A percentile compares a stretch with the other conserved stretches of the same genome.
Evolutionary conservation across 208 protist genomes (phyloP).

Genomic region (Leishmania guyanensis): DNA sequence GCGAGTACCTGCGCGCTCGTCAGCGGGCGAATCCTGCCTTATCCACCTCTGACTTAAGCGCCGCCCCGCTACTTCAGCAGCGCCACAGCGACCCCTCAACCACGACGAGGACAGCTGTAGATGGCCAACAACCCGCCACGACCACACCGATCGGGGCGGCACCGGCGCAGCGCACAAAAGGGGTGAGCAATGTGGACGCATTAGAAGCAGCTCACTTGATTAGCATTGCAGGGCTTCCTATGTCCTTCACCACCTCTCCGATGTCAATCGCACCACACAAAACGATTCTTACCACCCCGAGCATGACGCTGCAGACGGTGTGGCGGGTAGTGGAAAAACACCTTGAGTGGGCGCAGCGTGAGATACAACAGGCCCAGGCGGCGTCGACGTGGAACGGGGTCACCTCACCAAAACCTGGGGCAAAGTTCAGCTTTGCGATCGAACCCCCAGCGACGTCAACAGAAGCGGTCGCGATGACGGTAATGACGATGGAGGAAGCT

Average conservation of each 20-base stretch:
- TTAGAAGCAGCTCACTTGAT: constrained; percentile 40
- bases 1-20: constrained; percentile 22
- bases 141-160: background rate
- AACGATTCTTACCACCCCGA: constrained; percentile 44
- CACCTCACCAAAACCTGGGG: constrained; percentile 15
- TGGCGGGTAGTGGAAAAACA: constrained; percentile 51
- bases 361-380: constrained; percentile 27
- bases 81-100: background rate
- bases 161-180: constrained; percentile 18
- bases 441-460: background rate
- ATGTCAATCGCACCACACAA: constrained; percentile 13
- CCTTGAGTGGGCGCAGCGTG: constrained; percentile 32
- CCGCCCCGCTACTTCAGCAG: background rate
- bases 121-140: background rate
- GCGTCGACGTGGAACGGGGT: constrained; percentile 21
- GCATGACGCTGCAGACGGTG: constrained; percentile 56
- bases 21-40: background rate
- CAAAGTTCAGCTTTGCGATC: constrained; percentile 23
- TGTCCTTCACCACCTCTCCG: constrained; percentile 25
- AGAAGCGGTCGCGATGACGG: constrained; percentile 5
- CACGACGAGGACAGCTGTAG: background rate
- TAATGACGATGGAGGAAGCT: constrained; percentile 31
- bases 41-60: background rate
- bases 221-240: constrained; percentile 43
- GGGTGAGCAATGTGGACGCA: constrained; percentile 3